Percentiles rank a stretch among this genome's conserved stretches.
phyloP scores from a whole-genome alignment of 495 filamentous ascomycete genomes.

The Podospora tetraspora region DNA sequence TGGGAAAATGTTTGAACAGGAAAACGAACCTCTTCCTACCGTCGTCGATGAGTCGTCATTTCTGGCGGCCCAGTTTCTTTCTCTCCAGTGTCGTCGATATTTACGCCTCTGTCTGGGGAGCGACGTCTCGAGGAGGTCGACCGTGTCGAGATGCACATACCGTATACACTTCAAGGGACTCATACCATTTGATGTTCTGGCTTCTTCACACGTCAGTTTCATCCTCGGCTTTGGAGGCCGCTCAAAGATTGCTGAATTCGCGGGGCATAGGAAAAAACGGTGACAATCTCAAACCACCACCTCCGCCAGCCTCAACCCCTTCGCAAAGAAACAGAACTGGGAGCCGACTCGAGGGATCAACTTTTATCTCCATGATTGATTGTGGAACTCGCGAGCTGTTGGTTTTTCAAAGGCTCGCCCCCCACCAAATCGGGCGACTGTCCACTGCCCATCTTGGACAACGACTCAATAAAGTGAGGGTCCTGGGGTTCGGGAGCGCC shows the following conservation, averaged over 20 bases:
- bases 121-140: neutral
- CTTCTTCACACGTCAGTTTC: neutral
- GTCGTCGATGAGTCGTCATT: neutral
- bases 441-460: neutral
- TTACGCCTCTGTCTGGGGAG: neutral
- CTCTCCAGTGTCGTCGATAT: neutral
- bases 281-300: neutral
- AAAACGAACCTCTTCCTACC: neutral
- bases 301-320: neutral
- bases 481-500: conserved; percentile 6
- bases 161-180: neutral
- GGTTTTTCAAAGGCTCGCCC: neutral
- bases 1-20: neutral
- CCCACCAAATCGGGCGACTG: neutral
- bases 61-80: neutral
- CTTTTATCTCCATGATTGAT: neutral
- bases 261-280: neutral
- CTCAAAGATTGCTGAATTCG: neutral
- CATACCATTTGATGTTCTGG: neutral
- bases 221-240: neutral
- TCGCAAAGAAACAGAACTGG: neutral
- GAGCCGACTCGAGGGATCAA: neutral
- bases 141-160: neutral
- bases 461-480: neutral
- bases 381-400: neutral